Percentiles rank a stretch among this genome's conserved stretches.
phyloP scores from a whole-genome alignment of 139 green algal species.

The Chlamydomonas sphaeroides region DNA sequence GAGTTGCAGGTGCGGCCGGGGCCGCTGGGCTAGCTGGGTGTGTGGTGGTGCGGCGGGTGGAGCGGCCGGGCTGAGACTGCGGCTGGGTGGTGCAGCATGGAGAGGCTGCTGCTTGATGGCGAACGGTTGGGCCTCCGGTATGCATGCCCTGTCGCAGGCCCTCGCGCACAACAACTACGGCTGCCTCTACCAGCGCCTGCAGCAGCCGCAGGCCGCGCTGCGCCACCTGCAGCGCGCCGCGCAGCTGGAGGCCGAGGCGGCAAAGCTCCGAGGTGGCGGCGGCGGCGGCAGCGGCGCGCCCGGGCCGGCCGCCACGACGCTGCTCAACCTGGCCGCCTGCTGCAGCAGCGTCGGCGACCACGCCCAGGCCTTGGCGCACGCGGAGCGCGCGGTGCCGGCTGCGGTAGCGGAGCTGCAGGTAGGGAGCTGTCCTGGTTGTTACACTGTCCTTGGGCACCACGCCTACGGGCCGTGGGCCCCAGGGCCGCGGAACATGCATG shows the following conservation, averaged over 20 bases:
- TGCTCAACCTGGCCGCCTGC: constrained; percentile 46
- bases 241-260: constrained; percentile 4
- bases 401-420: constrained; percentile 14
- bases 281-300: background rate
- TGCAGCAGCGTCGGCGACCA: constrained; percentile 27
- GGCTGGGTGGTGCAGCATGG: no score
- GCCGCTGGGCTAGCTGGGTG: no score
- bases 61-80: no score
- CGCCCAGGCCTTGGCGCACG: background rate
- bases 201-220: constrained; percentile 15
- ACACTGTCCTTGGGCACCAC: no score
- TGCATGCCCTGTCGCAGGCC: constrained; percentile 17
- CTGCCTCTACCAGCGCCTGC: constrained; percentile 33
- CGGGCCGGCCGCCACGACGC: background rate
- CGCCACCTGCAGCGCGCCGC: constrained; percentile 22
- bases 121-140: no score
- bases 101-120: no score
- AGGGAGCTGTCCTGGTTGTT: no score
- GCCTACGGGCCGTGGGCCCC: no score
- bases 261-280: background rate
- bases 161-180: constrained; percentile 44
- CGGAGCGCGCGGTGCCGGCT: constrained; percentile 11
- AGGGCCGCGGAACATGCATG: no score
- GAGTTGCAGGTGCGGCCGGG: constrained; percentile 27
- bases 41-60: no score